phyloP scores from a whole-genome alignment of 2,329 filamentous ascomycete genomes.

The Apiospora phragmitis region DNA sequence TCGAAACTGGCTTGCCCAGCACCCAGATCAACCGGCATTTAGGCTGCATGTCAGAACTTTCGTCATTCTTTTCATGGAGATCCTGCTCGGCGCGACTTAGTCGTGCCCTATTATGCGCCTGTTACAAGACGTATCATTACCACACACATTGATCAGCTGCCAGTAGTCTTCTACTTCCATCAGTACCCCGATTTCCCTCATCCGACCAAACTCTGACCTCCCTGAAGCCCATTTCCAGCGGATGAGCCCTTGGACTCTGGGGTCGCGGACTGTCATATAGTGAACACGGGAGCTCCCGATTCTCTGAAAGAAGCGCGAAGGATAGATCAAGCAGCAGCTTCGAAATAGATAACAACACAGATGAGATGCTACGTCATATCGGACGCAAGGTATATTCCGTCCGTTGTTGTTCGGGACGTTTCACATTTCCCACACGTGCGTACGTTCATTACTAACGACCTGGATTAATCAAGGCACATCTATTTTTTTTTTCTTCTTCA shows the following conservation, averaged over 20 bases:
- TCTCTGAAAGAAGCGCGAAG: no score
- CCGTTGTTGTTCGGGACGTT: background rate
- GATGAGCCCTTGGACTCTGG: no score
- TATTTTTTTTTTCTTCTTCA: no score
- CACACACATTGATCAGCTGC: background rate
- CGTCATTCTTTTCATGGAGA: background rate
- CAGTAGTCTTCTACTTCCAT: background rate
- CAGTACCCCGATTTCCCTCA: background rate
- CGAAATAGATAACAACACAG: no score
- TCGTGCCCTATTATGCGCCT: background rate
- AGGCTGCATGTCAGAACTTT: background rate
- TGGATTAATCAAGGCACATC: background rate
- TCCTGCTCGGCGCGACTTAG: background rate
- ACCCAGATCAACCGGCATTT: background rate
- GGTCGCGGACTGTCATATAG: no score
- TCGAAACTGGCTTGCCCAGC: background rate
- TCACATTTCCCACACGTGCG: background rate
- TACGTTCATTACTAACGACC: background rate
- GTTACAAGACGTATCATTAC: background rate
- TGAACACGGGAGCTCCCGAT: no score
- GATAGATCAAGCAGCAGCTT: no score
- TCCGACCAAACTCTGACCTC: background rate
- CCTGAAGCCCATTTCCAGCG: background rate
- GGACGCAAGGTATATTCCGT: background rate
- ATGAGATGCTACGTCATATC: background rate